Conservation (phyloP, 2,329 filamentous ascomycete genomes). For the Lecanicillium sp. region DNA sequence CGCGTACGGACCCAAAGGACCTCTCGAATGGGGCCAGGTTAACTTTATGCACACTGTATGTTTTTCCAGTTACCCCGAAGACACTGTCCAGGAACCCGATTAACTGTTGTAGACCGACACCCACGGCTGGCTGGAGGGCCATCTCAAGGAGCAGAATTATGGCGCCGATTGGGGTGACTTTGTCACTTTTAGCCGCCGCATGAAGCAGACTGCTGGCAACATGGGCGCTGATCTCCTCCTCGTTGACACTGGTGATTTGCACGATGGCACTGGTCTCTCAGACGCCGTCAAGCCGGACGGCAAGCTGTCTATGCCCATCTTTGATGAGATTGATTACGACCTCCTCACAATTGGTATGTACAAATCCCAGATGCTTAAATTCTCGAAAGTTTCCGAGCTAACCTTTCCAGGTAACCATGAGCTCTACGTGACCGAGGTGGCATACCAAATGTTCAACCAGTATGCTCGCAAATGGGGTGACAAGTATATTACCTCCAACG, state of each 20-base stretch:
- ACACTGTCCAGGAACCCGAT: no score
- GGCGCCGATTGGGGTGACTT: slow-evolving; percentile 62
- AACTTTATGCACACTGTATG: slow-evolving; percentile 51
- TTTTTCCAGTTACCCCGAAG: not conserved
- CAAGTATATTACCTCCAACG: slow-evolving; percentile 37
- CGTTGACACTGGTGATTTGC: slow-evolving; percentile 57
- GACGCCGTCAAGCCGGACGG: slow-evolving; percentile 54
- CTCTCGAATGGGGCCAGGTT: slow-evolving; percentile 54
- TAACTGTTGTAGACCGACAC: slow-evolving; percentile 39
- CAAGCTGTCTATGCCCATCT: slow-evolving; percentile 39
- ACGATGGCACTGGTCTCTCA: slow-evolving; percentile 56
- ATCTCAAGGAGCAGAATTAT: slow-evolving; percentile 55
- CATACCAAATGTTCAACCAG: slow-evolving; percentile 52
- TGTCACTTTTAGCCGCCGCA: slow-evolving; percentile 50
- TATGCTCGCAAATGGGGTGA: slow-evolving; percentile 49
- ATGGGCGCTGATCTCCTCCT: slow-evolving; percentile 53
- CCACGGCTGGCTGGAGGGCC: slow-evolving; percentile 53
- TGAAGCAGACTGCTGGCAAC: slow-evolving; percentile 49
- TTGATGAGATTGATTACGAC: slow-evolving; percentile 34
- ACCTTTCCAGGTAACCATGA: slow-evolving; percentile 56
- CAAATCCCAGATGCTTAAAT: not conserved
- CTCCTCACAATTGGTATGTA: slow-evolving; percentile 30
- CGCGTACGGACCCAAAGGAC: slow-evolving; percentile 31
- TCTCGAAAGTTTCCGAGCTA: not conserved
- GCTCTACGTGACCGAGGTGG: slow-evolving; percentile 53